Evolutionary conservation across 2,329 filamentous ascomycete species (phyloP).

Genomic region (Fusarium avenaceum): DNA sequence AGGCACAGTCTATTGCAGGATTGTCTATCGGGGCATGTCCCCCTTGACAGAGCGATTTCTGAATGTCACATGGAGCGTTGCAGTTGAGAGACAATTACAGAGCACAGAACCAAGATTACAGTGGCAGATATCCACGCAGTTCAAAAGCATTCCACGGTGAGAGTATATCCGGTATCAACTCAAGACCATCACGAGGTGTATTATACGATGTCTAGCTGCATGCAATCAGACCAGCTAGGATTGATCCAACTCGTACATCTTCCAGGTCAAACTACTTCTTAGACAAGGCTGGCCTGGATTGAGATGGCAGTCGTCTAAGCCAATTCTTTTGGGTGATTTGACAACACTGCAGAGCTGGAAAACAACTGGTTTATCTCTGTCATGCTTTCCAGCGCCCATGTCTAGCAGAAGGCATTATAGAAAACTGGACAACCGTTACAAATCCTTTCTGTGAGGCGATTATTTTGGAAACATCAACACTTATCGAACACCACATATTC

Average conservation of each 20-base stretch:
- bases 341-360: too few species aligned
- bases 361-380: neutral
- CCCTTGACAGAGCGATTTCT: constrained; percentile 10
- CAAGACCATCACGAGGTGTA: neutral
- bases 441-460: too few species aligned
- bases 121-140: neutral
- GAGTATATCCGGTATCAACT: neutral
- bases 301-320: neutral
- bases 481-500: neutral
- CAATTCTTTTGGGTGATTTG: neutral
- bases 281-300: neutral
- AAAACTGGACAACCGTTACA: too few species aligned
- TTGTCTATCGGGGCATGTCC: constrained; percentile 5
- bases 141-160: neutral
- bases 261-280: neutral
- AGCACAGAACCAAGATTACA: neutral
- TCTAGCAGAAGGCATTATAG: too few species aligned
- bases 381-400: neutral
- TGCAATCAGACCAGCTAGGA: neutral
- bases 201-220: neutral
- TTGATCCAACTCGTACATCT: too few species aligned
- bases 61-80: neutral
- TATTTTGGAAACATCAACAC: neutral
- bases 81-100: neutral
- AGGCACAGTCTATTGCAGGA: constrained; percentile 7